Evolutionary conservation across 345 rosid species (phyloP), one percentile per base, ranked within the genome.

Genomic region (Bruguiera gymnorhiza): DNA sequence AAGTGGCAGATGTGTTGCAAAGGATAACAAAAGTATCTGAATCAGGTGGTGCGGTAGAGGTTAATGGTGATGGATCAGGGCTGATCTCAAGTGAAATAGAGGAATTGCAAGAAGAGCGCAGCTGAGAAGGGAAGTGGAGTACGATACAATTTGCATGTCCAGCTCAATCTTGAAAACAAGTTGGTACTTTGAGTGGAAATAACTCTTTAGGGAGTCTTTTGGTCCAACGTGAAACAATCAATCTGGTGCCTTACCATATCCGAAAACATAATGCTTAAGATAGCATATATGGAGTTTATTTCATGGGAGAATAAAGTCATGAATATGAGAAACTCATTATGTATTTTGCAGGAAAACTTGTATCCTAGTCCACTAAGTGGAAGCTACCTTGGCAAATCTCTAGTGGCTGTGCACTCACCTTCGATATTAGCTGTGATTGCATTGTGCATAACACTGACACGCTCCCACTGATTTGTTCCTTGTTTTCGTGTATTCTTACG

Each of bases 11-110:
- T 50, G 99, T 87, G 80, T 70, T 90, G 73, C 94, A 92, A 75
- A 85, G 79, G 81, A 75, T 88, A 80, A 92, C 96, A 2, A 84
- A 87, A 65, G 67, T 87, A 55, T 83, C 97, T 0, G 96, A 92
- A 77, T 75, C 87, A 43, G 97, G 89, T 70, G 84, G 83, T 48
- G 52, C 68, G n/a, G 73, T 68, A 65, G 82, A 55, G 66, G 51
- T 54, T 24, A 68, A 78, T 15, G 91, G 85, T 16, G 74, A 60
- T 37, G 82, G 68, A 71, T 71, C 82, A 9, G 83, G 61, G 19
- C 3, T 80, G 67, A 82, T 66, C 76, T 36, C 80, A 30, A 78
- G 81, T 34, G 93, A 89, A 82, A 86, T 88, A 66, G 81, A 72
- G 72, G 91, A 83, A 77, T 89, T 79, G 80, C 78, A 78, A 71